phyloP scores from a whole-genome alignment of 257 asterid genomes.

The Plantago ovata region DNA sequence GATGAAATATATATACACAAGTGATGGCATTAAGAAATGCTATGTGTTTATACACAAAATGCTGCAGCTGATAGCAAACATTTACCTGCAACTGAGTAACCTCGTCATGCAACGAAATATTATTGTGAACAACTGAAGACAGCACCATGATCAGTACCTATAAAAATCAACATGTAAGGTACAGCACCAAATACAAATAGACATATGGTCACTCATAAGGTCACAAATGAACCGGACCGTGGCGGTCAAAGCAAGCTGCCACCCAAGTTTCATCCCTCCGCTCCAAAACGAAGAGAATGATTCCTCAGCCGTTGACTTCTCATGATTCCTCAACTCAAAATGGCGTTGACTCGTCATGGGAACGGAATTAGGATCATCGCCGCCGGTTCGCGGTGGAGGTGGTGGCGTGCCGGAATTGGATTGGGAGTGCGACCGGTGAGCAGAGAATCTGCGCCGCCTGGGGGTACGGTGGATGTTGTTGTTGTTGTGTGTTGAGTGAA shows the following conservation, averaged over 20 bases:
- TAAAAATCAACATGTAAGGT: too few species aligned
- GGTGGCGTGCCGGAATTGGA: constrained; percentile 39
- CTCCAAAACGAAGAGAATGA: too few species aligned
- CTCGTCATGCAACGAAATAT: constrained; percentile 43
- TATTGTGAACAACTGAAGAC: constrained; percentile 49
- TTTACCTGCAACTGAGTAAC: constrained; percentile 58
- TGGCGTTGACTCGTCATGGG: too few species aligned
- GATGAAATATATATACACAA: too few species aligned
- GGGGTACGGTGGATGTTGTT: constrained; percentile 29
- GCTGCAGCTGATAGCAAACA: too few species aligned
- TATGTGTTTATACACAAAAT: not conserved
- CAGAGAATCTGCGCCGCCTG: constrained; percentile 27
- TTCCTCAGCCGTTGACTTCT: constrained; percentile 39
- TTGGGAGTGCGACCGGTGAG: constrained; percentile 14
- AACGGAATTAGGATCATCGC: constrained; percentile 7
- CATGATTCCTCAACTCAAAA: too few species aligned
- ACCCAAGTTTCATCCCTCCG: too few species aligned
- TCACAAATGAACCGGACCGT: too few species aligned
- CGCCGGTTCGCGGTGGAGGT: constrained; percentile 31
- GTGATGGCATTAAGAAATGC: too few species aligned
- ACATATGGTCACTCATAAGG: too few species aligned
- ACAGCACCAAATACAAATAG: too few species aligned
- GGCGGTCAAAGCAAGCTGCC: constrained; percentile 16
- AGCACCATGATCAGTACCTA: constrained; percentile 46
- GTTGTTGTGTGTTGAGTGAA: constrained; percentile 36